These are phyloP conservation scores for Boletus mariae DNA, from an alignment of 1,284 basidiomycete genomes.

Conservation along the genomic window DNA sequence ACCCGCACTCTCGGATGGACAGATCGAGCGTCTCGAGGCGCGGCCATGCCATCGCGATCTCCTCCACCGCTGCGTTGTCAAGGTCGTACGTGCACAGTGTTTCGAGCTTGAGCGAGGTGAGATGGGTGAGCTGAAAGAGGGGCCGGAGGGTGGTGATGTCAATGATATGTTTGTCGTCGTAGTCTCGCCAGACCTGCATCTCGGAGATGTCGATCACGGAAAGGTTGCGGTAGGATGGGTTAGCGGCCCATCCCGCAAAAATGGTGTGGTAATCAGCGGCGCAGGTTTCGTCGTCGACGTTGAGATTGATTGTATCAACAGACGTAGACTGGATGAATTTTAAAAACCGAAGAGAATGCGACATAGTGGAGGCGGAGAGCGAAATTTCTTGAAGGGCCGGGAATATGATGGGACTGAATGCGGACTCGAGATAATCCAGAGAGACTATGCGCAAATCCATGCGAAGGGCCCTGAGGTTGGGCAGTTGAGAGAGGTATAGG, in stretches of 20 bases:
- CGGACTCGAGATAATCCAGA: constrained; percentile 20
- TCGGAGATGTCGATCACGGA: constrained; percentile 29
- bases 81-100: constrained; percentile 27
- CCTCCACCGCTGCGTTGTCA: constrained; percentile 20
- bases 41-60: constrained; percentile 30
- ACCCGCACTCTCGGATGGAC: constrained; percentile 28
- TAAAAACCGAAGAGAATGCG: constrained; percentile 21
- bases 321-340: constrained; percentile 27
- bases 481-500: constrained; percentile 18
- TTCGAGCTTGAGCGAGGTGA: constrained; percentile 26
- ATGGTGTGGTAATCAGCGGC: constrained; percentile 25
- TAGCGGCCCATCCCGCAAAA: constrained; percentile 22
- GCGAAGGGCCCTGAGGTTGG: constrained; percentile 26
- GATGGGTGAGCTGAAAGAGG: constrained; percentile 20
- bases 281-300: constrained; percentile 29
- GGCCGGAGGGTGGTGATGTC: constrained; percentile 22
- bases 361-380: constrained; percentile 24
- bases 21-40: constrained; percentile 24
- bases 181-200: constrained; percentile 30
- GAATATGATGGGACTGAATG: constrained; percentile 13
- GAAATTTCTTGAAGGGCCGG: constrained; percentile 23
- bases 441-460: constrained; percentile 27
- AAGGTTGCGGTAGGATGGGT: constrained; percentile 23
- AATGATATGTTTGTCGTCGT: constrained; percentile 31
- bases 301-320: constrained; percentile 33